Evolutionary conservation across 176 grass and related monocot species (phyloP).

Genomic region (Avena eriantha): DNA sequence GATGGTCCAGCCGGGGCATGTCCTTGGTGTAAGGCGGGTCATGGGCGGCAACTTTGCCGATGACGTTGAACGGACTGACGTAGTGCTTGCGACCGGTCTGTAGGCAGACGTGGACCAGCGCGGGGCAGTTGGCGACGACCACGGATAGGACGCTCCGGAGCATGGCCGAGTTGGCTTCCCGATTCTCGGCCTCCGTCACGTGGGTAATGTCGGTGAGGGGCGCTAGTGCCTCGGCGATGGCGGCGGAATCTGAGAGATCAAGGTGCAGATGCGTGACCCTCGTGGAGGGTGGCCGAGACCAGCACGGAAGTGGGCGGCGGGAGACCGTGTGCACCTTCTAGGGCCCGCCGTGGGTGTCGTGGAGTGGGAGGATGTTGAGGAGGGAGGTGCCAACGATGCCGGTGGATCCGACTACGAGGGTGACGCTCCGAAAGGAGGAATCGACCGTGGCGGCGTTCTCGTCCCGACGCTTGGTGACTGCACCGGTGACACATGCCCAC

Average conservation of each 20-base stretch:
- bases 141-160: neutral
- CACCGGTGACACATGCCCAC: neutral
- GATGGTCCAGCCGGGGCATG: neutral
- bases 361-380: neutral
- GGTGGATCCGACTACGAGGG: neutral
- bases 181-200: neutral
- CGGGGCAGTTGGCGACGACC: neutral
- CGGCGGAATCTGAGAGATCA: neutral
- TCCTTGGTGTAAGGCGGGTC: neutral
- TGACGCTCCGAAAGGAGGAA: neutral
- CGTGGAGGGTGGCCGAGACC: neutral
- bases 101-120: neutral
- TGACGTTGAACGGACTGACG: neutral
- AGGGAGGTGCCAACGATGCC: conserved; percentile 4
- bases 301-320: neutral
- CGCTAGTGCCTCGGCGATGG: neutral
- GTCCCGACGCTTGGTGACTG: neutral
- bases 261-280: neutral
- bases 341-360: neutral
- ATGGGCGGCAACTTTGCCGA: neutral
- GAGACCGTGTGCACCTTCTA: neutral
- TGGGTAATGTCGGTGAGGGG: conserved; percentile 1
- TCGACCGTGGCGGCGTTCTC: neutral
- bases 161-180: neutral
- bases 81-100: conserved; percentile 13